Base-by-base conservation (phyloP, 192 early-diverging fungal genomes). In the Chytriomyces hyalinus region DNA sequence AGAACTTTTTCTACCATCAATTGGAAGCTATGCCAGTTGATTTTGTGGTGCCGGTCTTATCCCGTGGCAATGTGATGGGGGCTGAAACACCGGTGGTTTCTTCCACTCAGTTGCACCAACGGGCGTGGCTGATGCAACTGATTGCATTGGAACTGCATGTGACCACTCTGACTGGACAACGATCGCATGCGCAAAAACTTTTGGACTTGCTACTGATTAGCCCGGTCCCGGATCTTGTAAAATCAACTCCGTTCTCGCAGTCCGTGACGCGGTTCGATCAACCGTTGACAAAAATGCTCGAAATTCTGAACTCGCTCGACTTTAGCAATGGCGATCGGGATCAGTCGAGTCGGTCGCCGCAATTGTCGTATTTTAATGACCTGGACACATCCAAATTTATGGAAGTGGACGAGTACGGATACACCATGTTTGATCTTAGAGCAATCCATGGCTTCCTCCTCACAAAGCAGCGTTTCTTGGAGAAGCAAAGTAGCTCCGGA, bases 111-210 rank as follows among this genome's bases (percentile, higher is more conserved):
- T 84, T 99, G 62, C 90, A 96, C 73, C 92, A 93, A 53, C 91
- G 95, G 13, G 88, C 97, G 0, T 99, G 96, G 96, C 84, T 97
- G 10, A 87, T 98, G 87, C 91, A 93, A 67, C 84, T 90, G 24
- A 77, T 95, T 15, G 95, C 96, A 2, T 80, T 99, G 20, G 97
- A 99, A 76, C 84, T 99, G 47, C 95, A 95, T 70, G 81, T 85
- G 44, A 89, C 91, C 8, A 84, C 86, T 2, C 20, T 77, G 0
- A 62, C 70, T 20, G 80, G 78, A 13, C 83, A 86, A 50, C 78
- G 83, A 24, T 80, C 81, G 7, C 76, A 87, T 57, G 79, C 80
- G 4, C 79, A 84, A 28, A 77, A 78, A 28, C 76, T 92, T 20
- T 61, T 92, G 36, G 75, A 87, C 57, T 45, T 86, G 44, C 73